Percentiles rank a stretch among this genome's conserved stretches.
Conservation (phyloP, 2,329 filamentous ascomycete genomes). For the Aspergillus novofumigatus region DNA sequence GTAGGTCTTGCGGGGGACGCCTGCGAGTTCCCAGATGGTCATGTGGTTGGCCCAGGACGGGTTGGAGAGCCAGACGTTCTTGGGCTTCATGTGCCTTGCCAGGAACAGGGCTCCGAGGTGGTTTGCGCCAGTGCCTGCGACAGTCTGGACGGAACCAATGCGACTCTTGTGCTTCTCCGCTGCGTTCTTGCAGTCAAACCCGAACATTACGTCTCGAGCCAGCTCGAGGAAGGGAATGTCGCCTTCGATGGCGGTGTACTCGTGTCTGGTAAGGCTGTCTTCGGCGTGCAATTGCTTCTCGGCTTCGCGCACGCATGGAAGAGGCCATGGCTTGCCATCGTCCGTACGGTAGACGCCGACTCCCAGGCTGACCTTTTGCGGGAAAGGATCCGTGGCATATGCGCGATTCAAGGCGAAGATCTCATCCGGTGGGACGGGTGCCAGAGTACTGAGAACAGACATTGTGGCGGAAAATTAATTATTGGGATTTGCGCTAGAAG, state of each 20-base stretch:
- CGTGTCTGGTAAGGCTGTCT: conserved; percentile 87
- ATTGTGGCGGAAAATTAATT: conserved; percentile 14
- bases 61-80: conserved; percentile 81
- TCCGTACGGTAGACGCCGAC: conserved; percentile 89
- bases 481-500: conserved; percentile 1
- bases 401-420: conserved; percentile 86
- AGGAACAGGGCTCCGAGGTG: conserved; percentile 91
- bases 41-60: conserved; percentile 98
- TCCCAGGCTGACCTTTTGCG: conserved; percentile 82
- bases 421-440: conserved; percentile 83
- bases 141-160: conserved; percentile 76
- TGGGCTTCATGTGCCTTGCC: conserved; percentile 71
- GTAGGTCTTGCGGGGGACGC: conserved; percentile 76
- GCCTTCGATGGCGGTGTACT: conserved; percentile 94
- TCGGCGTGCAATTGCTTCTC: conserved; percentile 65
- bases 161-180: conserved; percentile 36
- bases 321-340: conserved; percentile 91
- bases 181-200: conserved; percentile 52
- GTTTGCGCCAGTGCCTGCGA: conserved; percentile 92
- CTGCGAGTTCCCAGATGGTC: conserved; percentile 76
- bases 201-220: conserved; percentile 80
- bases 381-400: conserved; percentile 67
- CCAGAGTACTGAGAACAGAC: conserved; percentile 49
- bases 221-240: conserved; percentile 77
- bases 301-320: conserved; percentile 90